Evolutionary conservation across 495 filamentous ascomycete species (phyloP), one percentile per base, ranked within the genome.

Genomic region (Bryoglossum gracile): DNA sequence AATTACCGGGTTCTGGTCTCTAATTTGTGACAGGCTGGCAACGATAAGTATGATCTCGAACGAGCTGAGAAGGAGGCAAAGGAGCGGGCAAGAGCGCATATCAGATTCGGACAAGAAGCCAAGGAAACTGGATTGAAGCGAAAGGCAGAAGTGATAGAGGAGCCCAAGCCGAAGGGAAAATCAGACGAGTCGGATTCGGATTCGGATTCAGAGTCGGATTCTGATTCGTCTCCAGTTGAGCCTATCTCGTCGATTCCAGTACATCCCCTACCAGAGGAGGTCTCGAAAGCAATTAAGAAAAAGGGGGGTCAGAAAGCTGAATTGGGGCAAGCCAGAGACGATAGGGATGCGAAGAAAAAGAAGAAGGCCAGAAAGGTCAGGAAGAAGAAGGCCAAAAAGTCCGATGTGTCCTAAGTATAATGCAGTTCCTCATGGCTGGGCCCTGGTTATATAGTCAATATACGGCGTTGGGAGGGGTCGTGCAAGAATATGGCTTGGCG

Each of bases 11-110:
- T 48, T 19, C 3, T 26, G 6, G 6, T 18, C 19, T 24, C 26
- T 21, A 17, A 36, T 6, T 30, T 24, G 43, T 1, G 46, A 22
- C 41, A 82, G 80, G 68, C 77, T 47, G 82, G 81, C 23, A 86
- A 86, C 54, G 74, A 84, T 11, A 78, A 77, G 57, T 64, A 72
- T 41, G 77, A 81, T 41, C 47, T 74, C 3, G 71, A 78, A 49
- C 62, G 68, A 26, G 77, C 75, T 13, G 77, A 78, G 48, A 62
- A 64, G 45, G 57, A 72, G 53, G 75, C 72, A 9, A 75, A 72
- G 45, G 72, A 81, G 57, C 72, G 65, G 40, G 73, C 72, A 13
- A 68, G 60, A 8, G 72, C 73, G 11, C 63, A 73, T 48, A 52
- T 74, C 19, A 80, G 74, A 53, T 75, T 77, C 28, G 60, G 66